phyloP scores from a whole-genome alignment of 2,329 filamentous ascomycete genomes.

The Monilinia fructicola region DNA sequence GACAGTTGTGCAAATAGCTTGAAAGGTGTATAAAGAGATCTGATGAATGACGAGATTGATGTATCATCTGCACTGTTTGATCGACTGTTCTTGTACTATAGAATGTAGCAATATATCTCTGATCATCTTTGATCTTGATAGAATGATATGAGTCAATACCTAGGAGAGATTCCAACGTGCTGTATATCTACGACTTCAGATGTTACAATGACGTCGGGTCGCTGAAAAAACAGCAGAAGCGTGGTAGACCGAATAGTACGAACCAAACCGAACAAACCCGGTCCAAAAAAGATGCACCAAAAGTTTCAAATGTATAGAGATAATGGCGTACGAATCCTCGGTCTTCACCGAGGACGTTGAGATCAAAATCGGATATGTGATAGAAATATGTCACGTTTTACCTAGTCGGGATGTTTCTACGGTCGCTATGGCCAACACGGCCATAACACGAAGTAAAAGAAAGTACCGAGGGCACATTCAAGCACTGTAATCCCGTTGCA shows the following conservation, averaged over 20 bases:
- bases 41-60: constrained; percentile 1
- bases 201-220: neutral
- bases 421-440: constrained; percentile 9
- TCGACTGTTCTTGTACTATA: constrained; percentile 1
- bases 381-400: neutral
- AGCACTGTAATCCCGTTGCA: constrained; percentile 6
- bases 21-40: neutral
- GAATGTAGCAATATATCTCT: neutral
- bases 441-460: constrained; percentile 2
- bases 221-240: neutral
- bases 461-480: constrained; percentile 4
- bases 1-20: constrained; percentile 5
- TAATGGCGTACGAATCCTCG: neutral
- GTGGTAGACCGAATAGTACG: neutral
- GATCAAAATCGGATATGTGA: constrained; percentile 10
- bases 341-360: neutral
- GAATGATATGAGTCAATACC: neutral
- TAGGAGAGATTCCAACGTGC: constrained; percentile 3
- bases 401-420: neutral
- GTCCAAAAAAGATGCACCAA: neutral
- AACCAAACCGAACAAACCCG: neutral
- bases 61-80: constrained; percentile 7
- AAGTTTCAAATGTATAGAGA: neutral
- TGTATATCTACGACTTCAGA: neutral
- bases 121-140: constrained; percentile 7